Evolutionary conservation across 768 basidiomycete species (phyloP), one percentile per base, ranked within the genome.

Genomic region (Termitomyces sp.): DNA sequence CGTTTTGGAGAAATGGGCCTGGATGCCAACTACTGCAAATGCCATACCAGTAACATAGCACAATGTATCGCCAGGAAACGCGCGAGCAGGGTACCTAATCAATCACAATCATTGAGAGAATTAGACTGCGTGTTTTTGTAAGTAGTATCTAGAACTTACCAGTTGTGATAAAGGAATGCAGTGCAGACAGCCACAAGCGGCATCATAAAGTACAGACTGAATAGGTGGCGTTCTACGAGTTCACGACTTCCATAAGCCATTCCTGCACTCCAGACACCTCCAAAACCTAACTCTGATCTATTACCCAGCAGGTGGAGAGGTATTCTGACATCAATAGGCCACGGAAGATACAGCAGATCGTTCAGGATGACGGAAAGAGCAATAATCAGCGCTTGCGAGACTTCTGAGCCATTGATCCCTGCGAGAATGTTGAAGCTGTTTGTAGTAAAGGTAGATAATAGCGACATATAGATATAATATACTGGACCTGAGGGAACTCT

Each of bases 1-100:
- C 0, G 97, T 99, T 74, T 99, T 99, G 53, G 92, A 93, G 71
- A 94, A 98, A 71, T 99, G 97, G 0, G 90, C 94, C 66, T 97
- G 92, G 61, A 99, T 98, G 24, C 94, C 95, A 32, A 96, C 94
- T 9, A 97, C 95, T 0, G 97, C 89, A 69, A 99, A 98, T 4
- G 97, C 93, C 97, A 99, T 99, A 59, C 97, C 97, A 0, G 94
- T 85, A 41, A 98, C 86, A 74, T 99, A 99, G 71, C 97, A 99
- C 31, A 99, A 80, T 4, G 97, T 99, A 69, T 99, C 97, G 3
- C 97, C 97, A 0, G 94, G 91, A 68, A 98, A 99, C 0, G 84
- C 93, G 22, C 89, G 82, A 10, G 97, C 94, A 6, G 97, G 97
- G 69, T 96, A 98, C 94, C 96, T 98, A 9, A n/a, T 12, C 6